Base-by-base conservation (phyloP, 441 rosid species). In the Aleurites moluccanus region DNA sequence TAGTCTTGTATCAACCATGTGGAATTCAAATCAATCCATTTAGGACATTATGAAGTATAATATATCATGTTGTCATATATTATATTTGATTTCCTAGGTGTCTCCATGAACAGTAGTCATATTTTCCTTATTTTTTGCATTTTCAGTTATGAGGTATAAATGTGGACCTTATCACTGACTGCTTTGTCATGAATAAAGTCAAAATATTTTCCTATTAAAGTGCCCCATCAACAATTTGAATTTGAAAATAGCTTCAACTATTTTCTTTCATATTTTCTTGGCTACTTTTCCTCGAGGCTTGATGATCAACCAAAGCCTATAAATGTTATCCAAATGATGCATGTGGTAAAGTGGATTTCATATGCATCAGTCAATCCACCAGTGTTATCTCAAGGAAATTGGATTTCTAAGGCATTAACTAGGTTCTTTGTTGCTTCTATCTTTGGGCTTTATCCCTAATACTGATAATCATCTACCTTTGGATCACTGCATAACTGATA, bases 331-430 rank as follows among this genome's bases (percentile, higher is more conserved):
- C 11, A 14, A 47, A 56, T 44, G 66, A n/a, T 55, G 59, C 59
- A 10, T 30, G 10, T 73, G 35, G 35, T 59, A 28, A 60, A 33
- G 10, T 28, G 38, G 27, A 30, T 33, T 11, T 55, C 30, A 15
- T n/a, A 33, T 70, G 5, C 42, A 16, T 42, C 49, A 9, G 38
- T 57, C 28, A 7, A 18, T 42, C 49, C 11, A 38, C 40, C 44
- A 64, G 55, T 35, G n/a, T 27, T 64, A 28, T 33, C 33, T 28
- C 53, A 73, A 21, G 52, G 77, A 65, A 77, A 47, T 56, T 13
- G 21, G 53, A 77, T 65, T 14, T 3, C 64, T 55, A 49, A 55
- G 18, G 18, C 42, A 52, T 23, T 63, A 33, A 44, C 16, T 59
- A 30, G 23, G 47, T 38, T 27, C 2, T 64, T 18, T 62, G 18